Base-by-base conservation (phyloP, 352 stramenopile species). In the Globisporangium echinulatum region DNA sequence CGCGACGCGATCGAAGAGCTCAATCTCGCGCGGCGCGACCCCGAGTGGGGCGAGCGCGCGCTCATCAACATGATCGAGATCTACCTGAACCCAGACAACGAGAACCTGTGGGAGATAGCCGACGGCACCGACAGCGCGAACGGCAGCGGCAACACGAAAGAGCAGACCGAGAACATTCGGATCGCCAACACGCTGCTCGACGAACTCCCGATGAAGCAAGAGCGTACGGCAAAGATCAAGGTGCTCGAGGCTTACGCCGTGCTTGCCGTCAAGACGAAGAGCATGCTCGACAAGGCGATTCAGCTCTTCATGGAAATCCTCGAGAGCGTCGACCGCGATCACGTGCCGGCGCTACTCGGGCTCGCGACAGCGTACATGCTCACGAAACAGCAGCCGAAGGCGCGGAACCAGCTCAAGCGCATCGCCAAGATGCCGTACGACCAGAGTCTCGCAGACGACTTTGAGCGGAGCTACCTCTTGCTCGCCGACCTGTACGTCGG, bases 41-140 rank as follows among this genome's bases (percentile, higher is more conserved):
- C 84, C 9, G 85, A 95, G 61, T 98, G 88, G 89, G 94, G 91
- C 33, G 64, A 83, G 36, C 70, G 71, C 7, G 88, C 93, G 44
- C 75, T 98, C n/a, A 79, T 92, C 43, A 82, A 97, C 62, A 96
- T 98, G 85, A 90, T 96, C 53, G 82, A 98, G 69, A 92, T 98
- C 50, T 98, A 98, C 63, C 60, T 98, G 33, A 97, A 96, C 58
- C 92, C 92, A 7, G 92, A 98, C 66, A 93, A 94, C 25, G 90
- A 96, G 47, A 96, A 96, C 56, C 52, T 97, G 11, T 98, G 91
- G 91, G 87, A 97, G n/a, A 64, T 71, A 9, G 62, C 49, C 8
- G 68, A 67, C 42, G 58, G 40, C 25, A 52, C 59, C 19, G 46
- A 49, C 1, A 44, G 58, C 48, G 25, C 25, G 25, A 66, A 58